Base-by-base conservation (phyloP, 768 basidiomycete genomes). In the Sarcodon sp. region DNA sequence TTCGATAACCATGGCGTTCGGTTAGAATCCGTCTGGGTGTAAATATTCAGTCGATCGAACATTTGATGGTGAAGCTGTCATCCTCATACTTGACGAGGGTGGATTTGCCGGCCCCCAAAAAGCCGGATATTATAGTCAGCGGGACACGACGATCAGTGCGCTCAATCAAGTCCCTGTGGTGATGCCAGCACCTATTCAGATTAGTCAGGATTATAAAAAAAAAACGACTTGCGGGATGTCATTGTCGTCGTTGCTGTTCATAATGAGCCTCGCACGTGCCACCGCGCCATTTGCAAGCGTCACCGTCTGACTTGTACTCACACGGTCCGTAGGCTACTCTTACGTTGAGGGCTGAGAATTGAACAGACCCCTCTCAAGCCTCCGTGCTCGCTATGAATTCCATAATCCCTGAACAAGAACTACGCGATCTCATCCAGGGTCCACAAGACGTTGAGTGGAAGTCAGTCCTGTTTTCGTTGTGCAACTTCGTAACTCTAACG, bases 51-150 rank as follows among this genome's bases (percentile, higher is more conserved):
- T 44, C 18, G 15, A 12, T 18, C 33, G 32, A 18, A 36, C 10
- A 47, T 21, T 27, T 13, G 34, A 11, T 27, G 18, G 21, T 18
- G 8, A 45, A 11, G 3, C 18, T 33, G 16, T 43, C 21, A 33
- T 18, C 48, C n/a, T 61, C 76, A 47, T 54, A 84, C 83, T 83
- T 82, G 48, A 98, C 74, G 33, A 97, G 67, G 0, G 94, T 97
- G 3, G 89, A 91, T 65, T 98, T 98, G 43, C 94, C 94, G 13
- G 86, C 85, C 44, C 94, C 94, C 2, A 98, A 76, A 57, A 94
- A 97, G 12, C 94, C 94, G 47, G 87, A 92, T 48, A 98, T 87
- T 49, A 98, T 86, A 4, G 94, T 97, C 21, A 96, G 74, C 3
- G 94, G 94, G 1, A 94, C 83, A 47, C 67, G 66, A 18, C n/a